A percentile compares a stretch with the other conserved stretches of the same genome.
Evolutionary conservation across 2,329 filamentous ascomycete genomes (phyloP).

Genomic region (Massarina eburnea): DNA sequence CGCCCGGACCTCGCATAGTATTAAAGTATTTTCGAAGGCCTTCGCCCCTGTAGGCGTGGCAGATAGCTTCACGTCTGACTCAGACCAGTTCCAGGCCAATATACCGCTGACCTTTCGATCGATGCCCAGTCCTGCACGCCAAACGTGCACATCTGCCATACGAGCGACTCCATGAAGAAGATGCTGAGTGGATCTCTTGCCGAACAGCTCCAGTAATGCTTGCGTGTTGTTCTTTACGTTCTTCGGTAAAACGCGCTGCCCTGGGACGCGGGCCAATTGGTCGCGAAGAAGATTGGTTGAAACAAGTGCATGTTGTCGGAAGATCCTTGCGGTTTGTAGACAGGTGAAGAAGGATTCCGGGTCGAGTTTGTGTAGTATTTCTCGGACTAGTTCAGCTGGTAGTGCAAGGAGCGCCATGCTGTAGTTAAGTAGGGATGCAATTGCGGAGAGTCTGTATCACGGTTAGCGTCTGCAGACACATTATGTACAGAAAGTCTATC

Average conservation of each 20-base stretch:
- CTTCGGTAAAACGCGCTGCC: constrained; percentile 1
- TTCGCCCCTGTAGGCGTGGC: not conserved
- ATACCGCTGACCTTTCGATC: constrained; percentile 11
- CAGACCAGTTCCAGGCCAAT: constrained; percentile 1
- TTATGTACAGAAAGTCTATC: too few species aligned
- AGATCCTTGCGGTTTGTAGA: constrained; percentile 17
- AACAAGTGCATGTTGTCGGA: constrained; percentile 19
- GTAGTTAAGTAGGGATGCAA: not conserved
- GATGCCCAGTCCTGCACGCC: constrained; percentile 1
- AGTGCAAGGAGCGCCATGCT: constrained; percentile 16
- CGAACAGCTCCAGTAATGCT: constrained; percentile 7
- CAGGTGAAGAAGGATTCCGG: constrained; percentile 22
- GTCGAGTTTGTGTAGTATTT: constrained; percentile 21
- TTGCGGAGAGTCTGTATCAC: too few species aligned
- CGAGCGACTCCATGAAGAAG: constrained; percentile 5
- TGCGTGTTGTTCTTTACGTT: constrained; percentile 2
- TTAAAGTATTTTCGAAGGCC: not conserved
- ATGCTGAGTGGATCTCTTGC: constrained; percentile 9
- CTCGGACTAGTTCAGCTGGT: constrained; percentile 20
- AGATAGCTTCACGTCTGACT: not conserved
- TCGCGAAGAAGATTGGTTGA: constrained; percentile 15
- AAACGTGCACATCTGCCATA: constrained; percentile 12
- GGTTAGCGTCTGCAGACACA: too few species aligned
- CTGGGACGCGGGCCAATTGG: constrained; percentile 11
- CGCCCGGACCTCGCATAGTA: constrained; percentile 12